Evolutionary conservation across 805 yeast genomes (phyloP).

Genomic region (Zygoascus flipseniorum): DNA sequence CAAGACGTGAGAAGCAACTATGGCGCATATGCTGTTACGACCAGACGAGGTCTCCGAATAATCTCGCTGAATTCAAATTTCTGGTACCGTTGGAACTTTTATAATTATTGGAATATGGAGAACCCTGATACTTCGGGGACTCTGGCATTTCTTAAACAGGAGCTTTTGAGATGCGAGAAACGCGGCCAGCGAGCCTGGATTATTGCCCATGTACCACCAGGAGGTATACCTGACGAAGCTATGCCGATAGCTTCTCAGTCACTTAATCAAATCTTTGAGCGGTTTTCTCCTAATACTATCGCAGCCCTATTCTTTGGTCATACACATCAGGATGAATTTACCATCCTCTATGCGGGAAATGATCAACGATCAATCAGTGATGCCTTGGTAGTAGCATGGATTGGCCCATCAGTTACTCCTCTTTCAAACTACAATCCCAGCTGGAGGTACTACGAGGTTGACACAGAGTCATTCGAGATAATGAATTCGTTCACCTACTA

Average conservation of each 20-base stretch:
- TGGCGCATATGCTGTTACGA: constrained; percentile 51
- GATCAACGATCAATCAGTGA: constrained; percentile 34
- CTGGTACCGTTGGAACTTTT: constrained; percentile 57
- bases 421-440: constrained; percentile 52
- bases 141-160: constrained; percentile 51
- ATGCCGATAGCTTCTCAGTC: constrained; percentile 53
- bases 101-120: constrained; percentile 41
- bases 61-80: constrained; percentile 59
- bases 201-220: constrained; percentile 57
- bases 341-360: constrained; percentile 44
- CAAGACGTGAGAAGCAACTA: constrained; percentile 40
- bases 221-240: constrained; percentile 43
- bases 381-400: constrained; percentile 52
- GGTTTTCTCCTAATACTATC: constrained; percentile 61
- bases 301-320: constrained; percentile 67
- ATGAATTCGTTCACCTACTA: constrained; percentile 57
- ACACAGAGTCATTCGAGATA: constrained; percentile 48
- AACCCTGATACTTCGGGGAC: constrained; percentile 57
- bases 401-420: constrained; percentile 61
- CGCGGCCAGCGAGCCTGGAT: constrained; percentile 64
- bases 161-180: constrained; percentile 50
- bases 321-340: constrained; percentile 62
- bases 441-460: constrained; percentile 67
- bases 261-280: constrained; percentile 48
- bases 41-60: constrained; percentile 49